Evolutionary conservation across 1,284 basidiomycete genomes (phyloP).

Genomic region (Coniferiporia weirii): DNA sequence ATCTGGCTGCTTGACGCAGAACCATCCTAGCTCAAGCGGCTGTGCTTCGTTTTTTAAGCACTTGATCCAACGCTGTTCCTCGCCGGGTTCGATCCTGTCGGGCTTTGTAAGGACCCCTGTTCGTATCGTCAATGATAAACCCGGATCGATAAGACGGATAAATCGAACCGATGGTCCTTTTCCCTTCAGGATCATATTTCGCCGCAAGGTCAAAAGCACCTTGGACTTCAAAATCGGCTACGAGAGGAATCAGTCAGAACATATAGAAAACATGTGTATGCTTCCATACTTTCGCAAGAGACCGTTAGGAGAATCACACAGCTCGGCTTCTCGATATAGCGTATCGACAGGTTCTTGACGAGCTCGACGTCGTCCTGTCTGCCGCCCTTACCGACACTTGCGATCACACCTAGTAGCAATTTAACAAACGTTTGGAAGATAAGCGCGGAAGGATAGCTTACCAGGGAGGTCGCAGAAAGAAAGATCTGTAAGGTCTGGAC

Average conservation of each 20-base stretch:
- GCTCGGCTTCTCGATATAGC: constrained; percentile 58
- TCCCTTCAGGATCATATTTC: constrained; percentile 50
- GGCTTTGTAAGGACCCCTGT: constrained; percentile 77
- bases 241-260: not conserved
- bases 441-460: constrained; percentile 22
- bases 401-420: constrained; percentile 48
- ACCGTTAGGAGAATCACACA: constrained; percentile 69
- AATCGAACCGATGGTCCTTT: constrained; percentile 58
- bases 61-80: constrained; percentile 54
- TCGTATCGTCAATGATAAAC: not conserved
- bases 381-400: constrained; percentile 38
- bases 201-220: constrained; percentile 57
- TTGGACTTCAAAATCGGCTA: constrained; percentile 77
- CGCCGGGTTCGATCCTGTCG: constrained; percentile 61
- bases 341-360: constrained; percentile 52
- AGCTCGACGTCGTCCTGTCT: constrained; percentile 47
- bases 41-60: constrained; percentile 55
- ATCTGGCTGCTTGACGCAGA: constrained; percentile 66
- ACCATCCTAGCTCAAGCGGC: constrained; percentile 61
- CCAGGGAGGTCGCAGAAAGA: constrained; percentile 71
- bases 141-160: constrained; percentile 18
- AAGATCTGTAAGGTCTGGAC: constrained; percentile 62
- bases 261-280: constrained; percentile 7
- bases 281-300: constrained; percentile 60
- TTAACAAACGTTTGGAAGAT: constrained; percentile 31